phyloP scores from a whole-genome alignment of 768 basidiomycete genomes.

The Leccinum subtestaceum region DNA sequence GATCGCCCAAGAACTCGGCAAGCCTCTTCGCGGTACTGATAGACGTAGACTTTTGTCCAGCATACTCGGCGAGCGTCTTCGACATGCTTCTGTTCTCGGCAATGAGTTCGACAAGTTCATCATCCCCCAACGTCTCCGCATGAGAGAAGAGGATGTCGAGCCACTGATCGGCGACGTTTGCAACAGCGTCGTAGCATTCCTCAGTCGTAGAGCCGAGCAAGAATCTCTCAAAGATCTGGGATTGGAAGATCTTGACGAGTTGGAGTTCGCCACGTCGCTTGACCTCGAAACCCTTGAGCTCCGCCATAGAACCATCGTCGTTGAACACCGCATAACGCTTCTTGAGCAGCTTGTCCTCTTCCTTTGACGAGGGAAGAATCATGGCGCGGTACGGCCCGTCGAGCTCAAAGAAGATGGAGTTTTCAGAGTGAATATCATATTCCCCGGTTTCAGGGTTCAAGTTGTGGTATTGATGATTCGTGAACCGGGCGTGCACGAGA shows the following conservation, averaged over 20 bases:
- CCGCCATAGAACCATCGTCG: conserved; percentile 95
- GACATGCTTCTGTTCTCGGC: conserved; percentile 99
- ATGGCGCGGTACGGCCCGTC: conserved; percentile 99
- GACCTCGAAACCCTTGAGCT: conserved; percentile 98
- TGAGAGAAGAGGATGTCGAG: conserved; percentile 89
- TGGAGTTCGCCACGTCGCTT: conserved; percentile 94
- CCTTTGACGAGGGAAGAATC: conserved; percentile 98
- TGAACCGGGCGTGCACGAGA: conserved; percentile 91
- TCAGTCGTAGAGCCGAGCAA: conserved; percentile 81
- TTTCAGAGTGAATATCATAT: conserved; percentile 87
- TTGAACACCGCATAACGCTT: conserved; percentile 99
- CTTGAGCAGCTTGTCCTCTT: conserved; percentile 97
- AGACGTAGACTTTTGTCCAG: conserved; percentile 94
- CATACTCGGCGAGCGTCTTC: conserved; percentile 94
- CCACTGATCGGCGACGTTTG: conserved; percentile 94
- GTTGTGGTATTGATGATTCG: conserved; percentile 97
- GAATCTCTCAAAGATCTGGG: conserved; percentile 97
- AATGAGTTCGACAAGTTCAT: conserved; percentile 95
- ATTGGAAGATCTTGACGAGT: conserved; percentile 99
- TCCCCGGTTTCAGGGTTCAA: conserved; percentile 81
- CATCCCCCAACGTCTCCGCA: conserved; percentile 81
- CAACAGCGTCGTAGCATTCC: conserved; percentile 94
- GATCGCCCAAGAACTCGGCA: conserved; percentile 94
- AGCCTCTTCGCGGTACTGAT: conserved; percentile 94
- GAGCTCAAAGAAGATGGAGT: conserved; percentile 98